These are phyloP conservation scores for Fusarium devonianum DNA, from an alignment of 2,329 filamentous ascomycete species.

Conservation along the genomic window DNA sequence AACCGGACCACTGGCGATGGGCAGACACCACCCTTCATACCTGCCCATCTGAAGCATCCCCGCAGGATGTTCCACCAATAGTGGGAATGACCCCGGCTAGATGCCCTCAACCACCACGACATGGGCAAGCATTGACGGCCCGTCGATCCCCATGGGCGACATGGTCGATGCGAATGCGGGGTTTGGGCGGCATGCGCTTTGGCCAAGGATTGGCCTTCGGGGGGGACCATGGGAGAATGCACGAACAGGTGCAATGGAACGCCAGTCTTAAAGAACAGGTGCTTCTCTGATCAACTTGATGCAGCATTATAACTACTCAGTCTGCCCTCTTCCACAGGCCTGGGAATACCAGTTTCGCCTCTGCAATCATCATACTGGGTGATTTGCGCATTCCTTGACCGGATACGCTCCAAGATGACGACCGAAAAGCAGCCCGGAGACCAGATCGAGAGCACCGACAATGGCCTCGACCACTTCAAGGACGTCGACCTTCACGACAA, in stretches of 20 bases:
- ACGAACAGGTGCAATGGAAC: neutral
- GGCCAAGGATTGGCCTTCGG: conserved; percentile 9
- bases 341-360: neutral
- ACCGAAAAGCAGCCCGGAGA: conserved; percentile 31
- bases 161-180: conserved; percentile 1
- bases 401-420: conserved; percentile 29
- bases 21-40: conserved; percentile 8
- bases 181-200: neutral
- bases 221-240: neutral
- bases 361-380: neutral
- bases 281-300: too few species aligned
- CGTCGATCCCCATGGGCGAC: conserved; percentile 35
- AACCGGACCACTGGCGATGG: conserved; percentile 35
- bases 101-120: conserved; percentile 4
- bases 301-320: conserved; percentile 18
- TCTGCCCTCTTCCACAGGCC: conserved; percentile 1
- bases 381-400: conserved; percentile 9
- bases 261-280: too few species aligned
- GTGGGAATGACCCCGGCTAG: neutral
- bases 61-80: conserved; percentile 41
- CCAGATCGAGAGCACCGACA: conserved; percentile 43
- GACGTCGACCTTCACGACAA: conserved; percentile 48
- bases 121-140: conserved; percentile 23
- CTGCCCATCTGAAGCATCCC: conserved; percentile 9
- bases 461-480: conserved; percentile 43